These are phyloP conservation scores for Ophiocordyceps polyrhachis-furcata DNA, from an alignment of 2,329 filamentous ascomycete genomes.

Conservation along the genomic window DNA sequence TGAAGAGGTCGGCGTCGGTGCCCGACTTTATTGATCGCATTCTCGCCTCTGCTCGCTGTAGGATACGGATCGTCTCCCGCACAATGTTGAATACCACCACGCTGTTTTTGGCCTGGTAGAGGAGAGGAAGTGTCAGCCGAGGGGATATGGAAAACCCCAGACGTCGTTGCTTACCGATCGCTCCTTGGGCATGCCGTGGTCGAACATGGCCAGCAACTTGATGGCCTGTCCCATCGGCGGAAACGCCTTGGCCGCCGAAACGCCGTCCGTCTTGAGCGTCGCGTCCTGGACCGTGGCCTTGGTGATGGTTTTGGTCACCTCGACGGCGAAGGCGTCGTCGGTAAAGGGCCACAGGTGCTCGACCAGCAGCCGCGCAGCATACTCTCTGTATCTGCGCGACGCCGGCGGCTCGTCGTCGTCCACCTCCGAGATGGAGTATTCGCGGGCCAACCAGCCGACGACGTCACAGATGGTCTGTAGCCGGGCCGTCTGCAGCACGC, in stretches of 20 bases:
- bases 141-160: too few relatives aligned
- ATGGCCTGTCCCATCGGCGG: conserved; percentile 38
- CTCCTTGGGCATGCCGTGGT: conserved; percentile 45
- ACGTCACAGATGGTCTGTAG: conserved; percentile 34
- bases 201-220: conserved; percentile 41
- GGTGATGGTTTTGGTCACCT: conserved; percentile 35
- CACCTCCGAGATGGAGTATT: conserved; percentile 35
- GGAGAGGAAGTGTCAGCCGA: neutral
- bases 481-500: conserved; percentile 26
- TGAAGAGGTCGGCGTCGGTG: conserved; percentile 70
- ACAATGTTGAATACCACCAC: conserved; percentile 53
- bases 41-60: conserved; percentile 56
- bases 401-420: conserved; percentile 40
- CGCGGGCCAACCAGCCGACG: conserved; percentile 37
- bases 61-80: conserved; percentile 69
- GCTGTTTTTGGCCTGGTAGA: conserved; percentile 23
- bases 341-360: conserved; percentile 40
- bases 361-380: conserved; percentile 34
- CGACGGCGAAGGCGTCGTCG: conserved; percentile 33
- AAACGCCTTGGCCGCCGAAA: conserved; percentile 37
- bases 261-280: conserved; percentile 28
- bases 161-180: conserved; percentile 41
- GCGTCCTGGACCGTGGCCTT: conserved; percentile 27
- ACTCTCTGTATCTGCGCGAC: conserved; percentile 29
- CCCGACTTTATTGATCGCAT: conserved; percentile 43